Base-by-base conservation (phyloP, 345 rosid genomes). In the Mercurialis annua region DNA sequence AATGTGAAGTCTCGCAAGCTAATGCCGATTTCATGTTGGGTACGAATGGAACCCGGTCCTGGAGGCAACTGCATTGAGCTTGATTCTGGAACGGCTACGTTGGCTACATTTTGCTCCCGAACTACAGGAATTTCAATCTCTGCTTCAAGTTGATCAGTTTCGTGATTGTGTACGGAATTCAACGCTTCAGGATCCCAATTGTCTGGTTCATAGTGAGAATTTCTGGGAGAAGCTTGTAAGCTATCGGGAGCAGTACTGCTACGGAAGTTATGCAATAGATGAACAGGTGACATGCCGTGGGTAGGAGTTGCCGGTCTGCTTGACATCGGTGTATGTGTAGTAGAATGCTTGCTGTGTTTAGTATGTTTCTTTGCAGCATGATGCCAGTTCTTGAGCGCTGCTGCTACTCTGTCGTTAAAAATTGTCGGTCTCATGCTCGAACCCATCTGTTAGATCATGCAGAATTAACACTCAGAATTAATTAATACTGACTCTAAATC, bases 351-450 rank as follows among this genome's bases (percentile, higher is more conserved):
- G 81, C 87, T 51, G 23, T 83, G 92, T 76, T 78, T 91, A 0
- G 82, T 72, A 62, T 85, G 77, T 65, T 71, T 86, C 77, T 80
- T 89, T 0, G 99, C 95, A 1, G 77, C 52, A 3, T 66, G 84
- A 78, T 84, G 96, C 99, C 99, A 90, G 61, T 71, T 84, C 75
- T 81, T 87, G 0, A 94, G 75, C 15, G 96, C 98, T 4, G 86
- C 69, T 6, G 92, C 93, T 40, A 91, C 91, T 67, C 72, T 73
- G 18, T 91, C 93, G 23, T 91, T 83, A 67, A 94, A 94, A 43
- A 94, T 78, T 8, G 95, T 82, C 31, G 95, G 89, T 74, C 86
- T 94, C 97, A 94, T 91, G 51, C 71, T 81, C 5, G 88, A 68
- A 30, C 99, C 99, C 99, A 94, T 94, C 96, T 94, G 79, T 10